Conservation (phyloP, 2,329 filamentous ascomycete species). For the Aspergillus aculeatinus region DNA sequence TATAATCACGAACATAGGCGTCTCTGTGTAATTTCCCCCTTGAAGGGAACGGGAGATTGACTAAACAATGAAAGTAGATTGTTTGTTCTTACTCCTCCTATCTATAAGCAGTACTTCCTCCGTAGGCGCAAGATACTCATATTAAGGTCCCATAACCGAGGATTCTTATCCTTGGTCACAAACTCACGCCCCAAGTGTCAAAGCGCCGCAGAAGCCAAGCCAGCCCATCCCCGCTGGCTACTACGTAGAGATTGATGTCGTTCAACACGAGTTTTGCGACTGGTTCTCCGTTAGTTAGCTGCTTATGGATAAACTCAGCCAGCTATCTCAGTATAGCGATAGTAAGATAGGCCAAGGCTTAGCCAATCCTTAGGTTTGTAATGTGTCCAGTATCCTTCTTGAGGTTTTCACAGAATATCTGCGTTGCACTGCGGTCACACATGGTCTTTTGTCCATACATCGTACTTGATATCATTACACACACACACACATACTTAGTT, state of each 20-base stretch:
- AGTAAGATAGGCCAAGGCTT: slow-evolving; percentile 21
- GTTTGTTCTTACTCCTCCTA: neutral
- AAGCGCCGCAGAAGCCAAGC: slow-evolving; percentile 26
- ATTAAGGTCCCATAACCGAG: slow-evolving; percentile 1
- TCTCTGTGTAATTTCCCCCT: neutral
- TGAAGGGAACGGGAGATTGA: neutral
- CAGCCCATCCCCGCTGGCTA: slow-evolving; percentile 17
- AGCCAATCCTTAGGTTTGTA: slow-evolving; percentile 11
- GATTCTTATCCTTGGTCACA: slow-evolving; percentile 16
- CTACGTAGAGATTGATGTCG: slow-evolving; percentile 3
- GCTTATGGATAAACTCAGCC: no score
- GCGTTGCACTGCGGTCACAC: neutral
- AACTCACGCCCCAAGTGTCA: slow-evolving; percentile 13
- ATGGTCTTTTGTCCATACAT: neutral
- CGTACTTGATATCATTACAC: neutral
- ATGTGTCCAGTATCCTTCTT: neutral
- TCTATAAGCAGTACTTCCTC: neutral
- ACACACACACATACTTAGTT: neutral
- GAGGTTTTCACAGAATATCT: neutral
- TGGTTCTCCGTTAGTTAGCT: neutral
- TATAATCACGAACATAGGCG: neutral
- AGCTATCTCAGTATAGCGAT: no score
- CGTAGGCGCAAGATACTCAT: neutral
- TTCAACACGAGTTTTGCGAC: slow-evolving; percentile 14
- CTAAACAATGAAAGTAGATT: neutral